Evolutionary conservation across 805 yeast genomes (phyloP).

Genomic region (Nakazawaea anatomiae): DNA sequence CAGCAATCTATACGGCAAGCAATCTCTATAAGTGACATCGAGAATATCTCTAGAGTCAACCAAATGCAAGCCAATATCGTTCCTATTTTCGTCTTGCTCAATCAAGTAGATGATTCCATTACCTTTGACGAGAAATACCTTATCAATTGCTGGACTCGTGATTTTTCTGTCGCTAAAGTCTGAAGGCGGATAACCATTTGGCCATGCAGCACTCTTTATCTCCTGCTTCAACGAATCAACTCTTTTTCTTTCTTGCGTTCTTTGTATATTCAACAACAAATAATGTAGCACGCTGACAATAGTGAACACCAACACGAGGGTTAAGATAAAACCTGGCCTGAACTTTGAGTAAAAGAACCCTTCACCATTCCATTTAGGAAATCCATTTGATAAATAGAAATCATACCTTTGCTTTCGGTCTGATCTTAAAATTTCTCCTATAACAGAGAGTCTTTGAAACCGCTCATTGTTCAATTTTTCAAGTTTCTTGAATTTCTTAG

Average conservation of each 20-base stretch:
- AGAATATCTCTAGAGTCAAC: slow-evolving; percentile 43
- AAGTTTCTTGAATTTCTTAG: slow-evolving; percentile 18
- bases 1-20: slow-evolving; percentile 38
- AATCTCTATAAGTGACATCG: slow-evolving; percentile 36
- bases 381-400: slow-evolving; percentile 74
- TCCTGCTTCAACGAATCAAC: slow-evolving; percentile 45
- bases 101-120: slow-evolving; percentile 52
- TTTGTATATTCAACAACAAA: slow-evolving; percentile 45
- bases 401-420: slow-evolving; percentile 72
- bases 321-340: slow-evolving; percentile 57
- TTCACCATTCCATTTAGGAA: slow-evolving; percentile 74
- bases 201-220: slow-evolving; percentile 52
- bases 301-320: slow-evolving; percentile 43
- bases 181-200: slow-evolving; percentile 34
- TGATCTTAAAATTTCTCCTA: slow-evolving; percentile 66
- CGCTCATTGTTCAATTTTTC: slow-evolving; percentile 55
- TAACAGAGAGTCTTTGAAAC: slow-evolving; percentile 72
- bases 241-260: slow-evolving; percentile 51
- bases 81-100: slow-evolving; percentile 32
- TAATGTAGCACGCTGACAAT: slow-evolving; percentile 55
- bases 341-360: slow-evolving; percentile 61
- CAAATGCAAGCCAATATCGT: slow-evolving; percentile 24
- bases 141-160: slow-evolving; percentile 34
- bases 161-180: slow-evolving; percentile 44
- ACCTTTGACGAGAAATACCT: slow-evolving; percentile 47